phyloP scores from a whole-genome alignment of 2,329 filamentous ascomycete species.

The Pseudogymnoascus sp. region DNA sequence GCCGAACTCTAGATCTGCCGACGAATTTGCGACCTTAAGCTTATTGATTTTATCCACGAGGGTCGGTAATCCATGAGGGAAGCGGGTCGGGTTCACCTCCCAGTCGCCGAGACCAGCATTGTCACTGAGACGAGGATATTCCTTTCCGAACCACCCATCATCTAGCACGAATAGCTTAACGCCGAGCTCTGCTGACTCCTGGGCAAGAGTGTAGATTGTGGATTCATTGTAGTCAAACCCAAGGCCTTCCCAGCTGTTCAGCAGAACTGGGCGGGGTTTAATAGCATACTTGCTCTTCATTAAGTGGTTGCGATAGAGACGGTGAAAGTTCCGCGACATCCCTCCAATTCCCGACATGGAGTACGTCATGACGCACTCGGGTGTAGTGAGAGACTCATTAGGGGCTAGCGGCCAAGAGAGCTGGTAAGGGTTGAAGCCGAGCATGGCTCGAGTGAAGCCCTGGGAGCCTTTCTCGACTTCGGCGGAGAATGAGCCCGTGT shows the following conservation, averaged over 20 bases:
- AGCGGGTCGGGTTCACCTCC: background rate
- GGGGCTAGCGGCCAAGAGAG: constrained; percentile 49
- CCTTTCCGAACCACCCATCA: constrained; percentile 60
- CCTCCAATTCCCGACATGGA: constrained; percentile 50
- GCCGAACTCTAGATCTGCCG: constrained; percentile 48
- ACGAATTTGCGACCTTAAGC: constrained; percentile 10
- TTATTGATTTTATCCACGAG: background rate
- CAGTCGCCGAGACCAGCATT: background rate
- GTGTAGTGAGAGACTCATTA: constrained; percentile 50
- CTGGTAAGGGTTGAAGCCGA: constrained; percentile 54
- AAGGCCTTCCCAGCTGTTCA: constrained; percentile 61
- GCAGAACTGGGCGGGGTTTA: constrained; percentile 44
- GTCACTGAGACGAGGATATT: constrained; percentile 36
- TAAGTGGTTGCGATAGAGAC: constrained; percentile 53
- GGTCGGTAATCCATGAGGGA: background rate
- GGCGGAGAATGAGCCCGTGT: constrained; percentile 54
- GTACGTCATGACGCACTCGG: constrained; percentile 55
- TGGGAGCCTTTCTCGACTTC: constrained; percentile 56
- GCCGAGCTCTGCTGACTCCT: constrained; percentile 49
- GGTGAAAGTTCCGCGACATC: constrained; percentile 55
- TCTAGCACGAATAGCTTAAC: constrained; percentile 58
- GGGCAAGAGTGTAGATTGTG: constrained; percentile 46
- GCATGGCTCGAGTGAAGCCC: constrained; percentile 49
- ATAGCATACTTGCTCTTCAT: constrained; percentile 48
- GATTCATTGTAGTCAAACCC: constrained; percentile 50